Conservation (phyloP, 2,329 filamentous ascomycete genomes). For the Cytospora schulzeri region DNA sequence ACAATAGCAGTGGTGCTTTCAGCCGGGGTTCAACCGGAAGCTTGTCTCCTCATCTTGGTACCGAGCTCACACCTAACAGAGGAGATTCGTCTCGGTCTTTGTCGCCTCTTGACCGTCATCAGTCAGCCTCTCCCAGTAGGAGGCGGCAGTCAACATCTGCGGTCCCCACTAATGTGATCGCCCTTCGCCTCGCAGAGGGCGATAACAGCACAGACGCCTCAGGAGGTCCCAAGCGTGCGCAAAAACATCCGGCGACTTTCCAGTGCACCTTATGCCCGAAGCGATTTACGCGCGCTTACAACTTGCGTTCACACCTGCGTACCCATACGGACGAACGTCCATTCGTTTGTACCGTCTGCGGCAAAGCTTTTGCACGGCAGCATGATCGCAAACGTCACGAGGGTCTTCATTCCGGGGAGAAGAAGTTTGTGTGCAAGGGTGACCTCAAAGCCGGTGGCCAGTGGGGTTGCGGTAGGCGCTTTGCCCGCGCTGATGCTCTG, state of each 20-base stretch:
- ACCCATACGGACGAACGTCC: constrained; percentile 97
- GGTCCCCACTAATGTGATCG: constrained; percentile 68
- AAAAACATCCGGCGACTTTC: constrained; percentile 97
- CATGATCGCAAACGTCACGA: constrained; percentile 98
- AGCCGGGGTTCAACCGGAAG: constrained; percentile 42
- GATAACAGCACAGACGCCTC: constrained; percentile 67
- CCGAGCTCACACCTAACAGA: constrained; percentile 44
- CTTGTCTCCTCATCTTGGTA: constrained; percentile 55
- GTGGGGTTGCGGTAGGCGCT: constrained; percentile 92
- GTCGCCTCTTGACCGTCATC: constrained; percentile 59
- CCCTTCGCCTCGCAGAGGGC: constrained; percentile 88
- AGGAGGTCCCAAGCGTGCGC: constrained; percentile 72
- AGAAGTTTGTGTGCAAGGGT: constrained; percentile 97
- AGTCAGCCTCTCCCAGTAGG: constrained; percentile 47
- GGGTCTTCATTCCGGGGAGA: constrained; percentile 93
- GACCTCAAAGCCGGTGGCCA: constrained; percentile 79
- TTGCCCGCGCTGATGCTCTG: constrained; percentile 92
- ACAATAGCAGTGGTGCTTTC: constrained; percentile 49
- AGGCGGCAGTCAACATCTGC: constrained; percentile 66
- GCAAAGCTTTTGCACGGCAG: constrained; percentile 95
- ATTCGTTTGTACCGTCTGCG: constrained; percentile 95
- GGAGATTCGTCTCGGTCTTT: constrained; percentile 57
- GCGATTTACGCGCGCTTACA: constrained; percentile 94
- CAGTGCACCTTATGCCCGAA: constrained; percentile 94
- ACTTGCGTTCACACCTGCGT: constrained; percentile 88